phyloP scores from a whole-genome alignment of 371 early-diverging fungal genomes.

The Lichtheimia ramosa region DNA sequence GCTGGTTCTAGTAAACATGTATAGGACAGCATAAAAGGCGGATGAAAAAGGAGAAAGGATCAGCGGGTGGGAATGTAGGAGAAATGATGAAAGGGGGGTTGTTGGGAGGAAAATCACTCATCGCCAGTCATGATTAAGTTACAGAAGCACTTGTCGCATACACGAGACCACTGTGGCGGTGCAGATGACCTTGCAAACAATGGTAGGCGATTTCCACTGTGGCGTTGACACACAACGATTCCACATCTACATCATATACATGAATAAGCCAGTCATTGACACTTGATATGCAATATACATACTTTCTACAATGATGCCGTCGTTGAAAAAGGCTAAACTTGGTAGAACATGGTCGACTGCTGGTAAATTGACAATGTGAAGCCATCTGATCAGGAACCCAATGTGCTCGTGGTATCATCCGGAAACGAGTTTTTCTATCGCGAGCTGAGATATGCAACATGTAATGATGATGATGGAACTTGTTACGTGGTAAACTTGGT shows the following conservation, averaged over 20 bases:
- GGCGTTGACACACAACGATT: conserved; percentile 36
- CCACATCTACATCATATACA: conserved; percentile 31
- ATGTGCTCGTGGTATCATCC: conserved; percentile 24
- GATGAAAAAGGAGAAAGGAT: neutral
- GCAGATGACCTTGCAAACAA: conserved; percentile 24
- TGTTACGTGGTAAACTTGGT: conserved; percentile 18
- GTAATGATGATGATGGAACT: conserved; percentile 34
- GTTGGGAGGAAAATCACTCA: neutral
- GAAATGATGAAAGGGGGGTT: neutral
- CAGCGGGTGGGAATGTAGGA: neutral
- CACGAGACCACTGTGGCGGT: conserved; percentile 34
- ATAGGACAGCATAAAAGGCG: too few relatives aligned
- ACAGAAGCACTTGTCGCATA: conserved; percentile 42
- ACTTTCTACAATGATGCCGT: conserved; percentile 46
- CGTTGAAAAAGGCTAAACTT: conserved; percentile 36
- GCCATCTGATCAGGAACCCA: conserved; percentile 41
- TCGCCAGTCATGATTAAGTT: conserved; percentile 20
- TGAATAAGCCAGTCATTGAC: neutral
- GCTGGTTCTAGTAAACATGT: too few relatives aligned
- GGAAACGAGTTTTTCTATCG: conserved; percentile 30
- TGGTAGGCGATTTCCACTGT: conserved; percentile 40
- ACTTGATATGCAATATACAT: neutral
- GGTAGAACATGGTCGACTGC: conserved; percentile 3
- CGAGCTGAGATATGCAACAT: conserved; percentile 26
- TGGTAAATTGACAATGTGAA: conserved; percentile 35